Percentiles rank a stretch among this genome's conserved stretches.
These are phyloP conservation scores for Crucihimalaya himalaica DNA, from an alignment of 345 rosid genomes.

Conservation along the genomic window DNA sequence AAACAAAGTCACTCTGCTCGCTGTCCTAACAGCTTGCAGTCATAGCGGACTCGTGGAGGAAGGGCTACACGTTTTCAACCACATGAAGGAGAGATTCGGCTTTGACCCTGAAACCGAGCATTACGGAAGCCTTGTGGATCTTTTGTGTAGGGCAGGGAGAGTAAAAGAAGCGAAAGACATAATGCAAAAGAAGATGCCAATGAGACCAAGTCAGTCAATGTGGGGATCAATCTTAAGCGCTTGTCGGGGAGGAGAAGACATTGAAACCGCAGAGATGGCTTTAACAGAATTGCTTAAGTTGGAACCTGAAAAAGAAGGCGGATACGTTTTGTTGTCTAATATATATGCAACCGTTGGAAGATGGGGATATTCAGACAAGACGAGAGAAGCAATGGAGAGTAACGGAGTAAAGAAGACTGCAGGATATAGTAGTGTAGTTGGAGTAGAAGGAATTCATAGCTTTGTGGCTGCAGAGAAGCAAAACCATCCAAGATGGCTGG, in stretches of 20 bases:
- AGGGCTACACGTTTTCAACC: constrained; percentile 46
- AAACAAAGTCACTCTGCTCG: constrained; percentile 53
- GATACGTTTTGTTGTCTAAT: constrained; percentile 57
- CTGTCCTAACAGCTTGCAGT: constrained; percentile 58
- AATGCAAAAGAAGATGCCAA: constrained; percentile 52
- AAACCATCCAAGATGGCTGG: constrained; percentile 48
- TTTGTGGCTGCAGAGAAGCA: constrained; percentile 54
- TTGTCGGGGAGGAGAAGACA: constrained; percentile 44
- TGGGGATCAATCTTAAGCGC: constrained; percentile 64
- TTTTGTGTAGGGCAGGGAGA: constrained; percentile 55
- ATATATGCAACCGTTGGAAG: constrained; percentile 51
- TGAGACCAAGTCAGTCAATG: constrained; percentile 49
- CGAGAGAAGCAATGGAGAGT: constrained; percentile 54
- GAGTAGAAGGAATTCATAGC: constrained; percentile 46
- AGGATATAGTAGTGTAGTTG: constrained; percentile 49
- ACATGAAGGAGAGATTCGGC: constrained; percentile 48
- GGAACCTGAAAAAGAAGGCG: constrained; percentile 63
- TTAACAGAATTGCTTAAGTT: constrained; percentile 50
- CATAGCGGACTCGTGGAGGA: constrained; percentile 53
- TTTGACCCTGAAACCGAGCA: constrained; percentile 57
- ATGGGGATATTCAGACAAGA: constrained; percentile 49
- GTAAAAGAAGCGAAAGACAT: constrained; percentile 49
- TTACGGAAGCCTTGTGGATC: constrained; percentile 58
- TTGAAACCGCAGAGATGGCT: constrained; percentile 57
- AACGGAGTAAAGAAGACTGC: constrained; percentile 55